Percentiles rank a stretch among this genome's conserved stretches.
Conservation (phyloP, 208 protist genomes). For the Vickermania ingenoplastis region DNA sequence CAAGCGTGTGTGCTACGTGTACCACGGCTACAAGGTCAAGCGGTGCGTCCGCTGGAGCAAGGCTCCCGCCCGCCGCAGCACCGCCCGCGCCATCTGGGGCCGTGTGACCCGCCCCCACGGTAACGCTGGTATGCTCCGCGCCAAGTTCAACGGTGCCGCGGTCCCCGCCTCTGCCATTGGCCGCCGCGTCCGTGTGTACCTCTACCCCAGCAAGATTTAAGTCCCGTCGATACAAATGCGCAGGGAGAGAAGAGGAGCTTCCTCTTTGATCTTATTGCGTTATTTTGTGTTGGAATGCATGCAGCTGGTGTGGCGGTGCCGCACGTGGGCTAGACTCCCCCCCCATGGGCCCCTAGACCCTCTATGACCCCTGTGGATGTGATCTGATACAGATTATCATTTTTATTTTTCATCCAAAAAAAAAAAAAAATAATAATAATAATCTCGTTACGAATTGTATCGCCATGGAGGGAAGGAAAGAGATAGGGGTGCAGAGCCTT, state of each 20-base stretch:
- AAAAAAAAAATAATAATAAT: no score
- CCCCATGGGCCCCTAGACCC: no score
- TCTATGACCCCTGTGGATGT: no score
- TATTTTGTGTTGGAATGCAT: background rate
- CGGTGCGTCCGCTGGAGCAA: conserved; percentile 86
- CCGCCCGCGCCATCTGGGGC: conserved; percentile 96
- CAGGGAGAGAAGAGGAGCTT: background rate
- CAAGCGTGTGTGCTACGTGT: conserved; percentile 98
- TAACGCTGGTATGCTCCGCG: conserved; percentile 94
- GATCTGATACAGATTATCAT: no score
- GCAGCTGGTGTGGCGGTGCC: background rate
- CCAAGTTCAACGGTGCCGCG: conserved; percentile 94
- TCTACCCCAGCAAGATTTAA: conserved; percentile 98
- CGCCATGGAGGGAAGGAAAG: no score
- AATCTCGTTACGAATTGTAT: no score
- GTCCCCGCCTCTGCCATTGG: conserved; percentile 95
- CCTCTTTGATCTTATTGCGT: background rate
- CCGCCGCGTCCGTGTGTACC: conserved; percentile 93
- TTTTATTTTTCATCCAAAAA: no score
- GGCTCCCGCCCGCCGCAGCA: conserved; percentile 82
- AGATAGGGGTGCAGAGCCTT: no score
- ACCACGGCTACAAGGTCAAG: conserved; percentile 94
- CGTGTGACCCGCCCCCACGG: conserved; percentile 96
- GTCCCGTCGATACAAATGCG: background rate
- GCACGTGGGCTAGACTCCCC: background rate